These are phyloP conservation scores for Allium sativum DNA, from an alignment of 106 monocot genomes.

Conservation along the genomic window DNA sequence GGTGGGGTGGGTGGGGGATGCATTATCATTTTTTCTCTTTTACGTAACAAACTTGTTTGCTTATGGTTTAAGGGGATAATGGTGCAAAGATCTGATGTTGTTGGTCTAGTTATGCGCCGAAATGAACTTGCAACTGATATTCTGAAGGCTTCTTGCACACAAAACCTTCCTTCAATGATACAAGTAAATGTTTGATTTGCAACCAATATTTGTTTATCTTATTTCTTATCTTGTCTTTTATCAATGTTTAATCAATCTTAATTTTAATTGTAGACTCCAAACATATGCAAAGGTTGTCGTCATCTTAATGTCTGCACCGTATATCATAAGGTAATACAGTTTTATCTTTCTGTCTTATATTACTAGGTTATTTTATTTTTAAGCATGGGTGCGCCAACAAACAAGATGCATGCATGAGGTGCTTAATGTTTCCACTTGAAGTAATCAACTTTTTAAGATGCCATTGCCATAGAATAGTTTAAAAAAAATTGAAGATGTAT, in stretches of 20 bases:
- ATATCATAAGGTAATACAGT: slow-evolving; percentile 75
- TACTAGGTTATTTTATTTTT: no score
- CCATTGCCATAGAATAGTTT: no score
- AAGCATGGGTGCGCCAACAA: no score
- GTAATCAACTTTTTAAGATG: no score
- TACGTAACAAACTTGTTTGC: not conserved
- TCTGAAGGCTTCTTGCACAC: slow-evolving; percentile 54
- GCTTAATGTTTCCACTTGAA: no score
- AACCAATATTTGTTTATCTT: not conserved
- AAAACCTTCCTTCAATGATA: slow-evolving; percentile 77
- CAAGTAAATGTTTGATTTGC: slow-evolving; percentile 27
- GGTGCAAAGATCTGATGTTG: slow-evolving; percentile 77
- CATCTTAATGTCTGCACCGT: slow-evolving; percentile 68
- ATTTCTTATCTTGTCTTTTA: not conserved
- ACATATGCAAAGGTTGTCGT: slow-evolving; percentile 73
- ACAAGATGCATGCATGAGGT: no score
- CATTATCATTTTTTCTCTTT: no score
- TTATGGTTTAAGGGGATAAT: slow-evolving; percentile 64
- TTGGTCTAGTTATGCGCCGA: slow-evolving; percentile 92
- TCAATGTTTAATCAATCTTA: not conserved
- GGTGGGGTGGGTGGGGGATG: no score
- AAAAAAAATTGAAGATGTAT: no score
- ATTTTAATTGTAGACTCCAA: slow-evolving; percentile 37
- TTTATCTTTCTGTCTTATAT: no score
- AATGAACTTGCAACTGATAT: slow-evolving; percentile 92